A percentile compares a stretch with the other conserved stretches of the same genome.
These are phyloP conservation scores for Paragyromitra xinjiangensis DNA, from an alignment of 495 filamentous ascomycete species.

Conservation along the genomic window DNA sequence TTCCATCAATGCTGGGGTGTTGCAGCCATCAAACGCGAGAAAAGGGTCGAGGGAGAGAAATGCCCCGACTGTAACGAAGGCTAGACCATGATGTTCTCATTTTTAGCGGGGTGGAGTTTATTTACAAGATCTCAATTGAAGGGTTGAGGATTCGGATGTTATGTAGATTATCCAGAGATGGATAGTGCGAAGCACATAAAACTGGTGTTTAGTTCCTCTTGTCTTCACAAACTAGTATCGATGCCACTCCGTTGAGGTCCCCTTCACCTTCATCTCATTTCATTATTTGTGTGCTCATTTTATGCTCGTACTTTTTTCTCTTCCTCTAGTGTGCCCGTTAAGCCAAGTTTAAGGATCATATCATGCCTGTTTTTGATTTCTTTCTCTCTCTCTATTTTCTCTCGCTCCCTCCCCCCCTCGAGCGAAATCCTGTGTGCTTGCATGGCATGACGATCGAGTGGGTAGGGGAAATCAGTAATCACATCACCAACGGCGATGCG, in stretches of 20 bases:
- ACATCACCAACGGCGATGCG: constrained; percentile 34
- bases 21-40: constrained; percentile 65
- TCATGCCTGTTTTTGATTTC: neutral
- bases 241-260: neutral
- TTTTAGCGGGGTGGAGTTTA: constrained; percentile 18
- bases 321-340: neutral
- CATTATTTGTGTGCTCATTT: neutral
- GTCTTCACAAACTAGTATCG: neutral
- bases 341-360: neutral
- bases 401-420: neutral
- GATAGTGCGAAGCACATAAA: constrained; percentile 1
- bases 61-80: constrained; percentile 38
- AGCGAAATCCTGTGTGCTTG: neutral
- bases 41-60: constrained; percentile 40
- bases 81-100: constrained; percentile 1
- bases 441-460: constrained; percentile 12
- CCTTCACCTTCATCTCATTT: neutral
- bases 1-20: constrained; percentile 70
- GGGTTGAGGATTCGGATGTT: neutral
- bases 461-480: constrained; percentile 31
- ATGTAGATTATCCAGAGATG: neutral
- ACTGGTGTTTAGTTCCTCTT: constrained; percentile 5
- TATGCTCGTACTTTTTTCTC: neutral
- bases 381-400: constrained; percentile 10
- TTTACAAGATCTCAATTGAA: constrained; percentile 9